Evolutionary conservation across 1,139 yeast genomes (phyloP), one percentile per base, ranked within the genome.

Genomic region (Lodderomyces jiufengensis): DNA sequence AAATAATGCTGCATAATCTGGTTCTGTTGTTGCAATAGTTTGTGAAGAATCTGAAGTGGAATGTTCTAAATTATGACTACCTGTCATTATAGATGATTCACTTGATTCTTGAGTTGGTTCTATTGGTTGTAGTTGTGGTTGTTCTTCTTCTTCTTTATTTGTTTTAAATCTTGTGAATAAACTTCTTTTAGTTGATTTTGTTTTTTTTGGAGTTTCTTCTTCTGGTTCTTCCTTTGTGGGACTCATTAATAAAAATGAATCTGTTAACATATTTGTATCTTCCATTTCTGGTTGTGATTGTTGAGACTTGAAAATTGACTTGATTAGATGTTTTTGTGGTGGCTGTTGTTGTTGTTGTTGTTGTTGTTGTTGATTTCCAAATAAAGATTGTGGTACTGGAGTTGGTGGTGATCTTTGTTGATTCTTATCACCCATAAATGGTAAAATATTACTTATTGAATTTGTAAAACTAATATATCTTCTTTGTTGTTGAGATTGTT

Each of bases 1-100:
- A 46, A 70, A 70, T 22, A 70, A 56, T 3, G 74, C 73, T 2
- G 68, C 73, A 46, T 70, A 70, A 47, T 70, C 71, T 1, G 74
- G 74, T 36, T 62, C 70, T 12, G n/a, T 20, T 9, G 9, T 5
- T 24, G 38, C 36, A 14, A 34, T 27, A 14, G 40, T 26, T 37
- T 40, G 44, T 5, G 53, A 32, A 9, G 35, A 27, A 8, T 32
- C 49, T 36, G 48, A 52, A 3, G 46, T 37, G 4, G 46, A 31
- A 13, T 36, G 18, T 13, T 44, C 46, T 30, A 42, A 4, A 45
- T 34, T 8, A 38, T 27, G 1, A 24, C 40, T 40, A 4, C 34
- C 33, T 21, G 57, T 52, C 21, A 53, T 50, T 8, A 57, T 49
- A 5, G 61, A 52, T 3, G 64, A 57, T 9, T 57, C 48, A 35